phyloP scores from a whole-genome alignment of 2,329 filamentous ascomycete species.

The Ramichloridium luteum region DNA sequence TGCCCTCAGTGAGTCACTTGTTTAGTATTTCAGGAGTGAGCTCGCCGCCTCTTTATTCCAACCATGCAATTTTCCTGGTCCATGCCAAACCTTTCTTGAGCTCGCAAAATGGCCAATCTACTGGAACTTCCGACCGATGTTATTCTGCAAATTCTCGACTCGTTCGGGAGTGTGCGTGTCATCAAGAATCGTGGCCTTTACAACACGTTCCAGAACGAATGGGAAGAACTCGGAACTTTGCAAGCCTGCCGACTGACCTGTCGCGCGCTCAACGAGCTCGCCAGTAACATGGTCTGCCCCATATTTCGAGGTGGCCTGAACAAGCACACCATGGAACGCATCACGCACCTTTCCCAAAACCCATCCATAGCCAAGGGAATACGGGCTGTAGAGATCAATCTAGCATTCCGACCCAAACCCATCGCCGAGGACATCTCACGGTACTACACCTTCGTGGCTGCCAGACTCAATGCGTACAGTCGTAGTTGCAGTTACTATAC shows the following conservation, averaged over 20 bases:
- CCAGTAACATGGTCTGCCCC: neutral
- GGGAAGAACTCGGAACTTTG: neutral
- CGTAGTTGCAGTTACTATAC: neutral
- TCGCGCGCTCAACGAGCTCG: conserved; percentile 1
- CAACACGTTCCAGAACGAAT: conserved; percentile 1
- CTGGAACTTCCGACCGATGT: neutral
- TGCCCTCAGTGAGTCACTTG: no score
- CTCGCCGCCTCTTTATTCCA: no score
- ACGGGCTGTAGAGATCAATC: conserved; percentile 1
- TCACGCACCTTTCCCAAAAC: neutral
- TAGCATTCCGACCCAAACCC: conserved; percentile 1
- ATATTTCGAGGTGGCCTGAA: neutral
- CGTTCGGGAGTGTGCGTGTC: neutral
- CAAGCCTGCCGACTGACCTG: conserved; percentile 1
- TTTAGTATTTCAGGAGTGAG: no score
- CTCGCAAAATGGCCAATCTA: no score
- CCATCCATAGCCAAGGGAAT: neutral
- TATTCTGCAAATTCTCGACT: neutral
- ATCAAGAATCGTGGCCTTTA: neutral
- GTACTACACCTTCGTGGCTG: neutral
- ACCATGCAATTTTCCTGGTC: no score
- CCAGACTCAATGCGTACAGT: neutral
- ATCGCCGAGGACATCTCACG: neutral
- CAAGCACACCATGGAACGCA: neutral
- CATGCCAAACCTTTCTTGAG: no score